Base-by-base conservation (phyloP, 2,329 filamentous ascomycete genomes). In the Microdochium nivale region DNA sequence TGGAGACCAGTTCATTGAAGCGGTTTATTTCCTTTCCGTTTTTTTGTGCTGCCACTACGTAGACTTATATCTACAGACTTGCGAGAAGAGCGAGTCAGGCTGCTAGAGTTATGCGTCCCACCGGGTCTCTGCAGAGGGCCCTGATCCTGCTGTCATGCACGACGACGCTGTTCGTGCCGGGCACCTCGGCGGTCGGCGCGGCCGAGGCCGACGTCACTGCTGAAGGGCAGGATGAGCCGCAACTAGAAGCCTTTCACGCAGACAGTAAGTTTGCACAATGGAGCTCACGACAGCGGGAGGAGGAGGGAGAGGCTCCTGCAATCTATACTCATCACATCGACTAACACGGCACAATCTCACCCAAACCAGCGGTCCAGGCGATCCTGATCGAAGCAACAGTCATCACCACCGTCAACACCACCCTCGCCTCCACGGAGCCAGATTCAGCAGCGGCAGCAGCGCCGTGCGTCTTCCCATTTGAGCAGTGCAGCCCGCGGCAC, bases 401-500 rank as follows among this genome's bases (percentile, higher is more conserved):
- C 33, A 37, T 19, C 40, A 44, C 40, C 40, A 44, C 40, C 19
- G 9, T 10, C 40, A 44, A 16, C 40, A 23, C 40, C 40, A 23
- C 19, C 16, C 19, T n/a, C 9, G 9, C 32, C 16, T 33, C 32
- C 32, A 9, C 32, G 32, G 16, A 16, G 9, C 32, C 32, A 33
- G 9, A 9, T 16, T 16, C n/a, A n/a, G n/a, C 14, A 40, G 10
- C 7, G 19, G n/a, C 21, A 23, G 14, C 21, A 11, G 13, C 16
- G 9, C 3, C n/a, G 5, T 44, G 40, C 21, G 10, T 11, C 16
- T 44, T 44, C 13, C 40, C 40, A 3, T 44, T 23, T 24, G 55
- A 59, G 25, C 55, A 60, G 16, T 47, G 53, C 16, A 59, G 57
- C 1, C 52, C 55, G 32, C 58, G 63, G 1, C 67, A 70, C 49